Evolutionary conservation across 495 filamentous ascomycete genomes (phyloP), one percentile per base, ranked within the genome.

Genomic region (Penicillium egyptiacum): DNA sequence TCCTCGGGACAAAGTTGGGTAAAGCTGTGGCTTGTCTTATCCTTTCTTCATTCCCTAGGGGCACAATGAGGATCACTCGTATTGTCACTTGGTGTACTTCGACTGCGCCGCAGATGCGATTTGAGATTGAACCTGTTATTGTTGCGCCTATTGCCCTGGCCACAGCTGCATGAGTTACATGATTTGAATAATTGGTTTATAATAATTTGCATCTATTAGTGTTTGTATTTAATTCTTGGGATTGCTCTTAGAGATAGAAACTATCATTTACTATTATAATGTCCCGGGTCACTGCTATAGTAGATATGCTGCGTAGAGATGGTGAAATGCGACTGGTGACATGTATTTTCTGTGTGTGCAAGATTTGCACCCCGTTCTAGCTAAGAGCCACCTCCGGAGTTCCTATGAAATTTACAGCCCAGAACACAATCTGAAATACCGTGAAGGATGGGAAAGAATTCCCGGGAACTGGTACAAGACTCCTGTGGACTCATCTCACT

Each of bases 381-480:
- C 73, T 35, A 70, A 75, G 60, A 63, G 69, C 17, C 68, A 68
- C 23, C 57, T 84, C 39, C 75, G 71, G n/a, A 76, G 72, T 35
- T 81, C 81, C 59, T 81, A 73, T 56, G 70, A 64, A 0, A 71
- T 83, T 41, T 71, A 75, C 5, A 74, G 73, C 12, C 54, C 69
- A 1, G 64, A 70, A 12, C 72, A 70, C n/a, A 65, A 67, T 30
- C 62, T 81, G 25, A 70, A 58, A 0, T 80, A 77, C 57, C 72
- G 59, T 3, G 66, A 74, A 35, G 81, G 81, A 16, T 71, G 79
- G 61, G 81, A 84, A 50, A 64, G 69, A 17, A 83, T 83, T 39
- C 84, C 84, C 0, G 73, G 82, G 26, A 87, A 86, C 58, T 86
- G 81, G 83, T 86, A 85, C 68, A 79, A 77, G 45, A 75, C 80